Evolutionary conservation across 176 grass and related monocot species (phyloP).

Genomic region (Oryza longistaminata): DNA sequence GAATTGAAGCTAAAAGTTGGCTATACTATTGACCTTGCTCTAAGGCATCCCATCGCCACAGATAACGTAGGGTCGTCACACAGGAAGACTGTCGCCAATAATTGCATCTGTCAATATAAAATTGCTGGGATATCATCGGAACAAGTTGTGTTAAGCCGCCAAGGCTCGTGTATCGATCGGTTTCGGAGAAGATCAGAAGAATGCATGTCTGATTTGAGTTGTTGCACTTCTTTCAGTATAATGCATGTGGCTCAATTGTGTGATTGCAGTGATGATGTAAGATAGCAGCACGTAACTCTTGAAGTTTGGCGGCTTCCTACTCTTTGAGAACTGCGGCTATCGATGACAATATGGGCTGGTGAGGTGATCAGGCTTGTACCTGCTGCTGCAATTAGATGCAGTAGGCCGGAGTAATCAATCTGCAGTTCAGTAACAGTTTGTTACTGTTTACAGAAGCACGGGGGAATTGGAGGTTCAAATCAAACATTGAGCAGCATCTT

Average conservation of each 20-base stretch:
- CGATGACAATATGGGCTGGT: neutral
- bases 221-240: neutral
- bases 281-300: slow-evolving; percentile 13
- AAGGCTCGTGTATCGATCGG: neutral
- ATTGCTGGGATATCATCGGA: neutral
- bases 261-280: neutral
- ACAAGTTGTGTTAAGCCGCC: neutral
- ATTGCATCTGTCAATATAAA: slow-evolving; percentile 19
- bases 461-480: neutral
- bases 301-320: neutral
- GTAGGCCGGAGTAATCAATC: neutral
- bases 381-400: neutral
- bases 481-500: neutral
- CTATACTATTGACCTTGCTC: too few species aligned
- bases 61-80: neutral
- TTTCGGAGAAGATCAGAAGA: neutral
- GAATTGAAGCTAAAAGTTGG: too few species aligned
- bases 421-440: neutral
- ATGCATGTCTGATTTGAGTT: neutral
- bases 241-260: neutral
- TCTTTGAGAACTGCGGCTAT: neutral
- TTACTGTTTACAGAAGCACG: neutral
- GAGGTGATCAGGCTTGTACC: neutral
- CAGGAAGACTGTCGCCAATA: slow-evolving; percentile 11
- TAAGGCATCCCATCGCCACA: neutral